Conservation (phyloP, 768 basidiomycete genomes). For the Boletus huronensis region DNA sequence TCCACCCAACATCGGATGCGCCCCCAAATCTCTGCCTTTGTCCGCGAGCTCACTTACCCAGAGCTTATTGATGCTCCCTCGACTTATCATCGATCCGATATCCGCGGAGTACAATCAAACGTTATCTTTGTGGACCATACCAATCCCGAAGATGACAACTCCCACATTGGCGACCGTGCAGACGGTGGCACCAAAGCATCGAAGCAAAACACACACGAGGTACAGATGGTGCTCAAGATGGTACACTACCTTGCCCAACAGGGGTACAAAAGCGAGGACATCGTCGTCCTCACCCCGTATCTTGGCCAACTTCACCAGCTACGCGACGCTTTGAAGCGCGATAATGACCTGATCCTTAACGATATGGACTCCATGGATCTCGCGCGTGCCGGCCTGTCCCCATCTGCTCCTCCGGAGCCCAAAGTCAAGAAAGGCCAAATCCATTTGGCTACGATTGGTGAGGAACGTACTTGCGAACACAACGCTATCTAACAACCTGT, state of each 20-base stretch:
- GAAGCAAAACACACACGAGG: conserved; percentile 60
- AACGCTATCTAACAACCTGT: neutral
- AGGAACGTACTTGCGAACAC: neutral
- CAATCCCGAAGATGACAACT: conserved; percentile 50
- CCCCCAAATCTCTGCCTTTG: conserved; percentile 62
- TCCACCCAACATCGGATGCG: conserved; percentile 67
- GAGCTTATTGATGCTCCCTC: conserved; percentile 53
- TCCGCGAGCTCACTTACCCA: conserved; percentile 65
- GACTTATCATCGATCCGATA: conserved; percentile 45
- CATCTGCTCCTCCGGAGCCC: conserved; percentile 30
- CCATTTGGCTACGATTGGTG: conserved; percentile 67
- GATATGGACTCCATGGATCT: conserved; percentile 61
- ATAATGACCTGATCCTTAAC: conserved; percentile 55
- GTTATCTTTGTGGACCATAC: conserved; percentile 61
- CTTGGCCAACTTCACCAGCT: conserved; percentile 59
- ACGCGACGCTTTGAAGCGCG: conserved; percentile 38
- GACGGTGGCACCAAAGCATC: conserved; percentile 48
- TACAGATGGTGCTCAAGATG: conserved; percentile 60
- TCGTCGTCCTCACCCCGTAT: conserved; percentile 71
- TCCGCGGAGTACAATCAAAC: conserved; percentile 54
- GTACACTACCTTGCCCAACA: conserved; percentile 64
- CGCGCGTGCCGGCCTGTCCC: conserved; percentile 47
- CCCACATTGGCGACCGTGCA: conserved; percentile 37
- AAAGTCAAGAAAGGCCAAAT: conserved; percentile 41
- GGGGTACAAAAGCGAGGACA: conserved; percentile 56